phyloP scores from a whole-genome alignment of 441 rosid genomes.

The Breynia disticha region DNA sequence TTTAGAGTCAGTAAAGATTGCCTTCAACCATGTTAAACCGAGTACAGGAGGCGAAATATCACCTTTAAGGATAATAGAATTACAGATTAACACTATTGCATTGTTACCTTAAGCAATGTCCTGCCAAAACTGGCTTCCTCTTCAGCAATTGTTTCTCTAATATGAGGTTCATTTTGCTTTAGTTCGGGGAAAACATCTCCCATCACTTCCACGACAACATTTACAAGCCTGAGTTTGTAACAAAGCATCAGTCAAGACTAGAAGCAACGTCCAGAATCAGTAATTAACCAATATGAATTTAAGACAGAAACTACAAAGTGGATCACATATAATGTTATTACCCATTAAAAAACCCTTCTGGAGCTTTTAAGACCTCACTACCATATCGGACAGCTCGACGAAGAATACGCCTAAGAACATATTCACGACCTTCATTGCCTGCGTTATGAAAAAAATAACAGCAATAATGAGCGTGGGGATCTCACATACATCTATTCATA shows the following conservation, averaged over 20 bases:
- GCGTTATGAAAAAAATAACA: constrained; percentile 9
- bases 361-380: constrained; percentile 79
- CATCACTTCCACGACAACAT: constrained; percentile 60
- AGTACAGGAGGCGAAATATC: no score
- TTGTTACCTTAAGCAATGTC: constrained; percentile 74
- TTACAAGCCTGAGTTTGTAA: constrained; percentile 59
- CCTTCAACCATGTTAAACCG: no score
- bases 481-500: neutral
- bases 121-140: constrained; percentile 95
- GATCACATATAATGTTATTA: constrained; percentile 18
- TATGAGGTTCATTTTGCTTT: constrained; percentile 64
- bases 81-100: no score
- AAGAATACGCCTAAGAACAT: constrained; percentile 92
- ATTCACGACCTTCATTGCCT: constrained; percentile 99
- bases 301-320: neutral
- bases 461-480: neutral
- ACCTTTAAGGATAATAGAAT: no score
- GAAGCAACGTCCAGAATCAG: neutral
- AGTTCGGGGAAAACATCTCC: constrained; percentile 88
- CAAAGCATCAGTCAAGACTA: neutral
- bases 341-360: constrained; percentile 92
- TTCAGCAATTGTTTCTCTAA: constrained; percentile 57
- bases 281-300: neutral
- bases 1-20: neutral
- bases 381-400: constrained; percentile 99